Percentiles rank a stretch among this genome's conserved stretches.
These are phyloP conservation scores for Cyamopsis tetragonoloba DNA, from an alignment of 306 rosid genomes.

Conservation along the genomic window DNA sequence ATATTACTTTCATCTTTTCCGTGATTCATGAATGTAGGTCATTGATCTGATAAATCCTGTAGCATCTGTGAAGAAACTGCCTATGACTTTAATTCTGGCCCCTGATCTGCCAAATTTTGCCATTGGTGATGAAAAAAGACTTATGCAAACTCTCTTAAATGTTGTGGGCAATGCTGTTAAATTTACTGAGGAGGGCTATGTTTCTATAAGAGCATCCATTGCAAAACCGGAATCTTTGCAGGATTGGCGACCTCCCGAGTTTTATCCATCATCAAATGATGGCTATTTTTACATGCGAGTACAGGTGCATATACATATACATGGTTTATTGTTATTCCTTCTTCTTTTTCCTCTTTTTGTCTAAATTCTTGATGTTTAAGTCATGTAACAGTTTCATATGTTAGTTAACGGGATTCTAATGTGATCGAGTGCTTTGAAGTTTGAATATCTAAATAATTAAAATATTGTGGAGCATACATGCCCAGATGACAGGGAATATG, in stretches of 20 bases:
- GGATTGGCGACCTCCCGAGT: slow-evolving; percentile 75
- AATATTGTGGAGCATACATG: too few relatives aligned
- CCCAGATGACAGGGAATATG: too few relatives aligned
- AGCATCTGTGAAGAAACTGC: slow-evolving; percentile 76
- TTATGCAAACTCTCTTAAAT: slow-evolving; percentile 70
- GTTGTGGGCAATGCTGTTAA: slow-evolving; percentile 86
- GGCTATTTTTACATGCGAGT: slow-evolving; percentile 67
- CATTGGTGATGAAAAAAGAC: slow-evolving; percentile 77
- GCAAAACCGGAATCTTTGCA: slow-evolving; percentile 72
- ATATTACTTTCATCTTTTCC: slow-evolving; percentile 9
- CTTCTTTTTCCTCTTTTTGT: too few relatives aligned
- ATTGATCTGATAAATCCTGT: slow-evolving; percentile 70
- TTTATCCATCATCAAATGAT: slow-evolving; percentile 59
- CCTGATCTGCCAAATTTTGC: slow-evolving; percentile 77
- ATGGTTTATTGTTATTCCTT: too few relatives aligned
- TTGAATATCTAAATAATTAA: too few relatives aligned
- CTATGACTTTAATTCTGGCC: slow-evolving; percentile 60
- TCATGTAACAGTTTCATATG: not conserved
- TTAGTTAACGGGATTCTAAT: too few relatives aligned
- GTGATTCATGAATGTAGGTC: slow-evolving; percentile 36
- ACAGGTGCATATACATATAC: too few relatives aligned
- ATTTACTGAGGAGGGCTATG: slow-evolving; percentile 79
- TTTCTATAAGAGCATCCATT: slow-evolving; percentile 69
- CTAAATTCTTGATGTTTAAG: not conserved
- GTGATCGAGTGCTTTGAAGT: too few relatives aligned